phyloP scores from a whole-genome alignment of 257 asterid species.

The Paulownia fortunei region DNA sequence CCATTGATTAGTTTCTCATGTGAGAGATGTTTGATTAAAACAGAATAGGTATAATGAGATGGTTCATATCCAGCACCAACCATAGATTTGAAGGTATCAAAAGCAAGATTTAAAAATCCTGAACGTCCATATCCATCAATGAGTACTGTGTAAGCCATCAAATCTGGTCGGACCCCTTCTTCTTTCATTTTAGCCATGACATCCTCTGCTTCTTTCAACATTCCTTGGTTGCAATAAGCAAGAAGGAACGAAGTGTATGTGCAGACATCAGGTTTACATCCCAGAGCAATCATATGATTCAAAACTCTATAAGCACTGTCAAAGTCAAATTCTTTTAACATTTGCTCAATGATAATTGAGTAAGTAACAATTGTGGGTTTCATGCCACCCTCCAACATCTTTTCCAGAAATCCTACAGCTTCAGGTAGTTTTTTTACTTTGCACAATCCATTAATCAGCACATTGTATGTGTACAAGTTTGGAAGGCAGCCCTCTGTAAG shows the following conservation, averaged over 20 bases:
- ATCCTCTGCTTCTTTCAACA: slow-evolving; percentile 71
- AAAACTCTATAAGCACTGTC: slow-evolving; percentile 57
- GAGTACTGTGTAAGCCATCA: slow-evolving; percentile 65
- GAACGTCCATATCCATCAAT: slow-evolving; percentile 80
- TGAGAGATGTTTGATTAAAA: slow-evolving; percentile 70
- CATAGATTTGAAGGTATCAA: slow-evolving; percentile 63
- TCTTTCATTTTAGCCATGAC: slow-evolving; percentile 59
- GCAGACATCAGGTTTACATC: slow-evolving; percentile 72
- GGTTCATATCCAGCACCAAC: slow-evolving; percentile 66
- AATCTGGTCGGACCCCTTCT: slow-evolving; percentile 61
- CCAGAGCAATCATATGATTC: slow-evolving; percentile 52
- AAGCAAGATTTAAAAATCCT: slow-evolving; percentile 57
- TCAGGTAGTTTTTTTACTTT: slow-evolving; percentile 54
- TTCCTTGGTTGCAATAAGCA: slow-evolving; percentile 79
- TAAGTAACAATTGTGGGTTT: slow-evolving; percentile 60
- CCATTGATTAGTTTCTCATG: slow-evolving; percentile 41
- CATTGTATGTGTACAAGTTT: slow-evolving; percentile 62
- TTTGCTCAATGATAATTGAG: slow-evolving; percentile 62
- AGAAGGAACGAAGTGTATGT: slow-evolving; percentile 73
- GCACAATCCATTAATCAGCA: slow-evolving; percentile 67
- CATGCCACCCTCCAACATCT: slow-evolving; percentile 59
- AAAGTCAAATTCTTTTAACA: slow-evolving; percentile 66
- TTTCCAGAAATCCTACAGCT: slow-evolving; percentile 54
- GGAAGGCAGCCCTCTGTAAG: slow-evolving; percentile 53
- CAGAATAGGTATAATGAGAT: slow-evolving; percentile 63